Evolutionary conservation across 768 basidiomycete genomes (phyloP).

Genomic region (Stropharia rugosoannulata): DNA sequence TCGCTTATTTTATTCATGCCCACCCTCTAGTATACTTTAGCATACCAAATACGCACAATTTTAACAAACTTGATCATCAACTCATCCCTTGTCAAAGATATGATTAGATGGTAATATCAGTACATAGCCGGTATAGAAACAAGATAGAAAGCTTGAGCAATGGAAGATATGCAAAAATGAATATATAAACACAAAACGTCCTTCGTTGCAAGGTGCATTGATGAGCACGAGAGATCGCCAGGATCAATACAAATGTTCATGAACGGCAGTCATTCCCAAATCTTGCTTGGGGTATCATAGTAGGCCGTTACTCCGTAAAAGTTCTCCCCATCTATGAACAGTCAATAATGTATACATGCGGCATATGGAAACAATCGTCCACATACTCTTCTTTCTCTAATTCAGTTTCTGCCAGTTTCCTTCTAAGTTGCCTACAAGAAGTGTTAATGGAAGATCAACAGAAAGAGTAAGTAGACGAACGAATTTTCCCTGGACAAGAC

Average conservation of each 20-base stretch:
- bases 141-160: slow-evolving; percentile 13
- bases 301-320: slow-evolving; percentile 52
- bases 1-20: slow-evolving; percentile 2
- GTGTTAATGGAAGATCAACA: slow-evolving; percentile 5
- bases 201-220: slow-evolving; percentile 5
- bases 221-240: slow-evolving; percentile 11
- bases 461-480: slow-evolving; percentile 40
- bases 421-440: slow-evolving; percentile 59
- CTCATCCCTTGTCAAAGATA: slow-evolving; percentile 4
- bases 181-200: slow-evolving; percentile 6
- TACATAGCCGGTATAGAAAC: slow-evolving; percentile 14
- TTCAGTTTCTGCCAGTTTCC: slow-evolving; percentile 67
- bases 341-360: slow-evolving; percentile 1
- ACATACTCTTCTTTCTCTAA: slow-evolving; percentile 79
- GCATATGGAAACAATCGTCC: not conserved
- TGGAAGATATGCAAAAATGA: slow-evolving; percentile 17
- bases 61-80: not conserved
- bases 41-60: not conserved
- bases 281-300: slow-evolving; percentile 21
- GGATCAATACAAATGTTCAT: slow-evolving; percentile 4
- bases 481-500: slow-evolving; percentile 75
- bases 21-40: not conserved
- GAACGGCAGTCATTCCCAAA: not conserved
- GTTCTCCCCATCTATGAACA: slow-evolving; percentile 57
- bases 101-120: slow-evolving; percentile 14